Percentiles rank a stretch among this genome's conserved stretches.
These are phyloP conservation scores for Gastrodia elata DNA, from an alignment of 106 monocot species.

Conservation along the genomic window DNA sequence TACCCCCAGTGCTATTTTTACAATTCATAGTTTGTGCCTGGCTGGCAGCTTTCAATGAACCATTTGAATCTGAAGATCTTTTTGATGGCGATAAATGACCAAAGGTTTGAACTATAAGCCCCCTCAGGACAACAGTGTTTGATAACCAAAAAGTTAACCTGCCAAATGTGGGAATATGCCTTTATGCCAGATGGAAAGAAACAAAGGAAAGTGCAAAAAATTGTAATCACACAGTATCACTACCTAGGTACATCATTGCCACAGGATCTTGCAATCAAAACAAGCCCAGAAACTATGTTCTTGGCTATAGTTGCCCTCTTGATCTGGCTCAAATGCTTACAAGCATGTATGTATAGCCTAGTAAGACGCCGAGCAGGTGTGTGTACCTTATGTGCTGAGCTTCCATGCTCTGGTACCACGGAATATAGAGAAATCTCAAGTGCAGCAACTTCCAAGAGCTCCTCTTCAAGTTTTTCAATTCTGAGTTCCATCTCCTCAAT, in stretches of 20 bases:
- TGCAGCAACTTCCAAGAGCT: slow-evolving; percentile 88
- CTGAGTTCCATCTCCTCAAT: slow-evolving; percentile 67
- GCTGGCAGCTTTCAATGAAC: slow-evolving; percentile 29
- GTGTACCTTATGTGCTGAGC: slow-evolving; percentile 89
- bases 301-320: slow-evolving; percentile 77
- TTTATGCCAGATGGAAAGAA: background rate
- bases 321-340: slow-evolving; percentile 61
- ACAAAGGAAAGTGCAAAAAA: background rate
- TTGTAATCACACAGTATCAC: background rate
- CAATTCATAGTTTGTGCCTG: slow-evolving; percentile 21
- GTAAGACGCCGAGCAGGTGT: slow-evolving; percentile 89
- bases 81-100: slow-evolving; percentile 41
- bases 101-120: slow-evolving; percentile 71
- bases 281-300: slow-evolving; percentile 81
- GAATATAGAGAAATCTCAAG: slow-evolving; percentile 98
- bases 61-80: slow-evolving; percentile 36
- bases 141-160: slow-evolving; percentile 98
- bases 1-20: slow-evolving; percentile 24
- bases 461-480: slow-evolving; percentile 85
- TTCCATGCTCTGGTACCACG: slow-evolving; percentile 84
- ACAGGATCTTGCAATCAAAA: slow-evolving; percentile 76
- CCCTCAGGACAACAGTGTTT: slow-evolving; percentile 75
- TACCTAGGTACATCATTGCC: slow-evolving; percentile 96
- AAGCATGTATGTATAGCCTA: slow-evolving; percentile 81
- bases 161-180: slow-evolving; percentile 5